A percentile compares a stretch with the other conserved stretches of the same genome.
Evolutionary conservation across 257 asterid species (phyloP).

Genomic region (Paulownia fortunei): DNA sequence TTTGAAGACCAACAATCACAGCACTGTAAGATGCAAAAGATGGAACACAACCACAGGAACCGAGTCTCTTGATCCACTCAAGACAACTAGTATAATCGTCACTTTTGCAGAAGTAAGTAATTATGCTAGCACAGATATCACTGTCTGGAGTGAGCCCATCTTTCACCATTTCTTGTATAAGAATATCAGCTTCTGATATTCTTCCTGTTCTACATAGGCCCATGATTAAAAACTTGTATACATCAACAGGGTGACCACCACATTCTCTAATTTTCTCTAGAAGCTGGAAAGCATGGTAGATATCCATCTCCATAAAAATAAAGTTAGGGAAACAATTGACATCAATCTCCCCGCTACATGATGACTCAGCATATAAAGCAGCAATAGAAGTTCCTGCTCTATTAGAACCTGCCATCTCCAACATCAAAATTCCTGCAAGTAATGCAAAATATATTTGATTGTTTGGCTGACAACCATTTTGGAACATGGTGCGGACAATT

Average conservation of each 20-base stretch:
- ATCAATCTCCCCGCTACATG: neutral
- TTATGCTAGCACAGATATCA: constrained; percentile 28
- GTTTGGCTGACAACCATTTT: constrained; percentile 35
- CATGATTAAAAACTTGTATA: constrained; percentile 40
- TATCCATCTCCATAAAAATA: constrained; percentile 33
- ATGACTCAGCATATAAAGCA: neutral
- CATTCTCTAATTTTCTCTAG: constrained; percentile 19
- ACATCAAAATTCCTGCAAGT: constrained; percentile 31
- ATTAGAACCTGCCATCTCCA: neutral
- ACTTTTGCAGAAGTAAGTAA: constrained; percentile 32
- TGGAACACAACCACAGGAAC: constrained; percentile 25
- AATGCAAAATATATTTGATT: constrained; percentile 28
- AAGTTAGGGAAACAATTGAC: neutral
- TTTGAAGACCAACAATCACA: constrained; percentile 42
- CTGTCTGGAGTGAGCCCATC: constrained; percentile 36
- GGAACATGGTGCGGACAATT: constrained; percentile 32
- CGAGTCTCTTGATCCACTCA: constrained; percentile 39
- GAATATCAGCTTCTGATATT: constrained; percentile 38
- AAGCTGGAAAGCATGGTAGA: constrained; percentile 38
- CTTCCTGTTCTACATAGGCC: constrained; percentile 41
- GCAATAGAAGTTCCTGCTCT: neutral
- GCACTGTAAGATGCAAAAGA: constrained; percentile 31
- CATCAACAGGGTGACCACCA: constrained; percentile 33
- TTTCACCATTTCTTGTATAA: constrained; percentile 43
- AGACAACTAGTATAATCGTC: constrained; percentile 24